Conservation (phyloP, 1,284 basidiomycete genomes). For the Ustilago crameri region DNA sequence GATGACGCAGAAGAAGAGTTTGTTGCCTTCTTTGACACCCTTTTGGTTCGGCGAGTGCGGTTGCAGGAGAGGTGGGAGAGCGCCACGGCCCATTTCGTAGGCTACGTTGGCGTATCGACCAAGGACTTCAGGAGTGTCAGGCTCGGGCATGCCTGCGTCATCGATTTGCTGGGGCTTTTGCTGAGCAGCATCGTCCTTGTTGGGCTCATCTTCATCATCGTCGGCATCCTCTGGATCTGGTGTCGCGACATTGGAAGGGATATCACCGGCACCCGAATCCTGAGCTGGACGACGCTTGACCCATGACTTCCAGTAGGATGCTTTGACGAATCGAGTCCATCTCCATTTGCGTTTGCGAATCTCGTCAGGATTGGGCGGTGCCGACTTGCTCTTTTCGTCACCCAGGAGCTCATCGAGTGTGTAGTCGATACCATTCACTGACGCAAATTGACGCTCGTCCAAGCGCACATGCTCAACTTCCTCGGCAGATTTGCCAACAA, state of each 20-base stretch:
- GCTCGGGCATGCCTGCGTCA: conserved; percentile 65
- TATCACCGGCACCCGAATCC: conserved; percentile 19
- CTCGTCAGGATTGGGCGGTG: conserved; percentile 30
- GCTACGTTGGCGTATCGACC: conserved; percentile 65
- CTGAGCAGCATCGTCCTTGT: conserved; percentile 67
- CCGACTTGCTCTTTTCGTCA: conserved; percentile 45
- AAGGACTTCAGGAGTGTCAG: conserved; percentile 65
- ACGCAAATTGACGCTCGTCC: conserved; percentile 88
- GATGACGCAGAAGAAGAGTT: conserved; percentile 90
- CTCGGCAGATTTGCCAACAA: conserved; percentile 10
- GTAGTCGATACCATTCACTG: conserved; percentile 97
- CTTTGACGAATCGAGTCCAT: conserved; percentile 38
- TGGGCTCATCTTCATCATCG: conserved; percentile 42
- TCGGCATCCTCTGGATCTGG: conserved; percentile 38
- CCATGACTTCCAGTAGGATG: conserved; percentile 43
- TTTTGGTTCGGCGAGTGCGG: conserved; percentile 53
- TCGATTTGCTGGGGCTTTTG: conserved; percentile 51
- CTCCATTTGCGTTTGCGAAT: conserved; percentile 21
- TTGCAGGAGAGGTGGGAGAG: conserved; percentile 62
- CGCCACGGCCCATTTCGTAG: conserved; percentile 63
- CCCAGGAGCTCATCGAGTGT: conserved; percentile 80
- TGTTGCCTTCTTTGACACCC: conserved; percentile 73
- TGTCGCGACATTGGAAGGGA: conserved; percentile 9
- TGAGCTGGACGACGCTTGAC: conserved; percentile 11
- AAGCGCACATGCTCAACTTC: conserved; percentile 69